Evolutionary conservation across 2,329 filamentous ascomycete species (phyloP), one percentile per base, ranked within the genome.

Genomic region (Helicocarpus griseus): DNA sequence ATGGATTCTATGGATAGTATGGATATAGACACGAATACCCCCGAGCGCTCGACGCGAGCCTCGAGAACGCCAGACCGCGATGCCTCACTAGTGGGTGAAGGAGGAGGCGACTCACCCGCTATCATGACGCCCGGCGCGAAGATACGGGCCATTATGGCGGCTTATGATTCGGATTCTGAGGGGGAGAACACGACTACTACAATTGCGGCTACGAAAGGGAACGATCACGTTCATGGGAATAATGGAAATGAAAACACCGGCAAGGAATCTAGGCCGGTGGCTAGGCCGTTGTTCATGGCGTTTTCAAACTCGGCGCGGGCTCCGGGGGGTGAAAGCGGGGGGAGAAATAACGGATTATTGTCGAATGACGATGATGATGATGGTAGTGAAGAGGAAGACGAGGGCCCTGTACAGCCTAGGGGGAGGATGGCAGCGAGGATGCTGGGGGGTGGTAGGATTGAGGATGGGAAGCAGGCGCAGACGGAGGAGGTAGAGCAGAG

Each of bases 351-450:
- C n/a, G 19, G 17, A 7, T 22, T 22, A 26, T 35, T n/a, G 7
- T 19, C 9, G 26, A 26, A 44, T 26, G 9, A 50, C 21, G 36
- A 39, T 8, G 33, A 17, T 5, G n/a, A 61, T 14, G 62, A 63
- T n/a, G 61, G 63, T 19, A 2, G 63, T 1, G 72, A 76, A n/a
- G 74, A 76, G n/a, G 72, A 76, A 31, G 72, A 73, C 11, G 59
- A 57, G 13, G 19, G 58, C 29, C 58, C 68, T 28, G 69, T 77
- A 45, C 66, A 76, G 41, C 85, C 85, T 0, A 76, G 77, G 50
- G 83, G 84, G 22, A 77, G 79, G 49, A 73, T 87, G 58, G 83
- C 83, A 11, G 76, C 83, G 14, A 75, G 80, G 48, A 81, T 89
- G 76, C 76, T n/a, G n/a, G n/a, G n/a, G n/a, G n/a, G n/a, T n/a